A percentile compares a stretch with the other conserved stretches of the same genome.
Evolutionary conservation across 176 grass and related monocot genomes (phyloP).

Genomic region (Paspalum notatum): DNA sequence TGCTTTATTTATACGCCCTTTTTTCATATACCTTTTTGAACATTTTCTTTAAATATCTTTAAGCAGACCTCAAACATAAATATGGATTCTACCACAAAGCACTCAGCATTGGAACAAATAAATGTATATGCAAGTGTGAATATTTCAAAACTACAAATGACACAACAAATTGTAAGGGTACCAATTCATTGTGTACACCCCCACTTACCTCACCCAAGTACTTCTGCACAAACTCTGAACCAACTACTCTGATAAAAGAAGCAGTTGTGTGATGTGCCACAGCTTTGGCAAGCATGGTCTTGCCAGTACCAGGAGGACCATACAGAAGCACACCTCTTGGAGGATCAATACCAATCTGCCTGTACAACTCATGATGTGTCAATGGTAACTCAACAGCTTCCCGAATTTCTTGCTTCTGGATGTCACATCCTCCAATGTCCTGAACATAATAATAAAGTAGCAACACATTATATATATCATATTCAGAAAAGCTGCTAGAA

Average conservation of each 20-base stretch:
- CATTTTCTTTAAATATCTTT: not conserved
- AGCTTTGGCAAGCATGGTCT: slow-evolving; percentile 97
- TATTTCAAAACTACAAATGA: not conserved
- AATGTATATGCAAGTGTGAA: not conserved
- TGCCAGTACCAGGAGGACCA: slow-evolving; percentile 90
- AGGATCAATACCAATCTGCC: slow-evolving; percentile 96
- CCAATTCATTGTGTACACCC: not conserved
- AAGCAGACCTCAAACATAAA: not conserved
- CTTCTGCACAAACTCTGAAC: slow-evolving; percentile 97
- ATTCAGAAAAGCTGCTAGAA: not conserved
- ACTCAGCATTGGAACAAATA: not conserved
- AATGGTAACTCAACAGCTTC: slow-evolving; percentile 95
- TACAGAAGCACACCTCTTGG: slow-evolving; percentile 93
- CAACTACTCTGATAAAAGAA: slow-evolving; percentile 88
- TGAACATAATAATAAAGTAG: slow-evolving; percentile 40
- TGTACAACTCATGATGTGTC: slow-evolving; percentile 93
- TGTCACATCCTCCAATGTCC: slow-evolving; percentile 99
- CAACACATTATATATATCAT: not conserved
- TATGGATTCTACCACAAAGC: not conserved
- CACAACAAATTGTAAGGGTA: not conserved
- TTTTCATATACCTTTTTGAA: not conserved
- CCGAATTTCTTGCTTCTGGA: slow-evolving; percentile 95
- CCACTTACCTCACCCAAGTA: slow-evolving; percentile 86
- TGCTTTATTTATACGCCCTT: not conserved
- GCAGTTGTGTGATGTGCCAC: slow-evolving; percentile 95